Evolutionary conservation across 768 basidiomycete genomes (phyloP).

Genomic region (Collybia mongolica): DNA sequence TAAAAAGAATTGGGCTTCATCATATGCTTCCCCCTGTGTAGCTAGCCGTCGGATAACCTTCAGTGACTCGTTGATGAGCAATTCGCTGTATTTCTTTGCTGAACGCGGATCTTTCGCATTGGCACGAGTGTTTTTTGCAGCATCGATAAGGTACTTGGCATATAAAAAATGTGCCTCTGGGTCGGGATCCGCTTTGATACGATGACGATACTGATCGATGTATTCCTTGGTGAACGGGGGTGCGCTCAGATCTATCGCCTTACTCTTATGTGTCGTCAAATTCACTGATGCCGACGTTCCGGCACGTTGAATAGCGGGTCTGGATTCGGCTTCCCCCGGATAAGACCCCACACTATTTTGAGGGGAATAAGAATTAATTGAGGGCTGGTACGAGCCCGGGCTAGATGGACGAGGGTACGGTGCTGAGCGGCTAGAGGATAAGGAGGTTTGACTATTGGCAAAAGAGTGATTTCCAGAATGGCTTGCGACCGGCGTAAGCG

Average conservation of each 20-base stretch:
- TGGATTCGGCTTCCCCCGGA: conserved; percentile 53
- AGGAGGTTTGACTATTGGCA: conserved; percentile 20
- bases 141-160: conserved; percentile 98
- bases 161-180: conserved; percentile 97
- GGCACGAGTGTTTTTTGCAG: conserved; percentile 86
- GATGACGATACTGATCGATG: conserved; percentile 95
- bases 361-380: conserved; percentile 23
- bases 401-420: conserved; percentile 21
- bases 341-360: conserved; percentile 16
- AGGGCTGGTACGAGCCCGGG: conserved; percentile 13
- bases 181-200: conserved; percentile 97
- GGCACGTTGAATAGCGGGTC: conserved; percentile 56
- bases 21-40: conserved; percentile 87
- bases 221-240: conserved; percentile 95
- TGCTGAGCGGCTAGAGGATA: conserved; percentile 30
- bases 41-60: conserved; percentile 92
- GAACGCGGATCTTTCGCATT: conserved; percentile 75
- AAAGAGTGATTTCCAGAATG: conserved; percentile 18
- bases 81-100: conserved; percentile 88
- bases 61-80: conserved; percentile 82
- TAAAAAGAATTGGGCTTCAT: conserved; percentile 98
- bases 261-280: conserved; percentile 64
- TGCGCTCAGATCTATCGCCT: conserved; percentile 77
- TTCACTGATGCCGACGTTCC: conserved; percentile 56
- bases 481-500: conserved; percentile 19